These are phyloP conservation scores for Nemania bipapillata DNA, from an alignment of 2,329 filamentous ascomycete genomes.

Conservation along the genomic window DNA sequence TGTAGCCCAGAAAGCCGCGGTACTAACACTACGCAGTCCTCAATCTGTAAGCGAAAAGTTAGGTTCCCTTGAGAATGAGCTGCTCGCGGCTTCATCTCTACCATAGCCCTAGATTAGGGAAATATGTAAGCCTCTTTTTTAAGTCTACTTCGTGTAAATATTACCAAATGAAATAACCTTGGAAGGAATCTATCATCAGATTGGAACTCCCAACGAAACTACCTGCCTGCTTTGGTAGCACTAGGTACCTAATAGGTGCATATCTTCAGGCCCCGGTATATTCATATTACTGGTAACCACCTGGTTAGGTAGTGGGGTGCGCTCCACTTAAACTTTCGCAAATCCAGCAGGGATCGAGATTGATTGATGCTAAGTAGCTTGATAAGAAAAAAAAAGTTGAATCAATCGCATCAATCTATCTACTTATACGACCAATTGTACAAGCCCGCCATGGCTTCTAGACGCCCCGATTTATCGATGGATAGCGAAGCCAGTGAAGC, in stretches of 20 bases:
- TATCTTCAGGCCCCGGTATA: background rate
- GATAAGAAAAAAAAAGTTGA: constrained; percentile 46
- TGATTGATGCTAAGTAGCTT: constrained; percentile 5
- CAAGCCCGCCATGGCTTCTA: constrained; percentile 41
- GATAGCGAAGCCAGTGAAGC: constrained; percentile 41
- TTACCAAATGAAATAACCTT: background rate
- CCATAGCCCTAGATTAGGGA: background rate
- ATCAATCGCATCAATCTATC: constrained; percentile 18
- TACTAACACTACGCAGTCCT: constrained; percentile 77
- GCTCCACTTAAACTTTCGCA: constrained; percentile 4
- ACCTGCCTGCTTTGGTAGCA: too few species aligned
- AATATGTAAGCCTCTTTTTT: background rate
- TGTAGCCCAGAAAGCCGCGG: constrained; percentile 82
- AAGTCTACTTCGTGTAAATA: background rate
- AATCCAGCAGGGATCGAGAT: constrained; percentile 15
- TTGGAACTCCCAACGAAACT: too few species aligned
- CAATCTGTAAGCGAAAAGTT: constrained; percentile 76
- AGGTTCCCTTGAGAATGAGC: constrained; percentile 57
- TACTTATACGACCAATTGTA: constrained; percentile 3
- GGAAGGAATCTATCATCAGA: too few species aligned
- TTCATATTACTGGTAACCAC: background rate
- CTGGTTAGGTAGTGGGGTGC: background rate
- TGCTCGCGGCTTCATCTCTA: constrained; percentile 46
- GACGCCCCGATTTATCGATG: constrained; percentile 40
- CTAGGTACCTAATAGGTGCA: too few species aligned